phyloP scores from a whole-genome alignment of 306 rosid species.

The Hylodesmum podocarpum region DNA sequence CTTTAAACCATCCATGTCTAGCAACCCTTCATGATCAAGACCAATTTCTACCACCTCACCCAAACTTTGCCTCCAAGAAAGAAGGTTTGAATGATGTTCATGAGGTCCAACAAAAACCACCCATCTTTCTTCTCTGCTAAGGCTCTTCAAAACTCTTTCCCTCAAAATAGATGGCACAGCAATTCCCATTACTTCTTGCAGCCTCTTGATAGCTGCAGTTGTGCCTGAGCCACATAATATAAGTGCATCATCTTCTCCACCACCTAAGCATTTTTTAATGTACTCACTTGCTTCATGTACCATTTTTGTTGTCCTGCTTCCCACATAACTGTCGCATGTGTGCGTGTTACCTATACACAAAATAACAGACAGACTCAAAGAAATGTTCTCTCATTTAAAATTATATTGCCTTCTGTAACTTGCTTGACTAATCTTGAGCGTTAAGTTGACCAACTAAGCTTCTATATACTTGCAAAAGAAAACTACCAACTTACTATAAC shows the following conservation, averaged over 20 bases:
- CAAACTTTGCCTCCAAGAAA: slow-evolving; percentile 83
- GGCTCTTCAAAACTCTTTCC: slow-evolving; percentile 40
- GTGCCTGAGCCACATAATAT: slow-evolving; percentile 82
- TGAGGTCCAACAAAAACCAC: slow-evolving; percentile 81
- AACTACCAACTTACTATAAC: not conserved
- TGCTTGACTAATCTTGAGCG: not conserved
- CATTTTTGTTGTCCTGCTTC: slow-evolving; percentile 67
- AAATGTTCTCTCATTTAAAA: not conserved
- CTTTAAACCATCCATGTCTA: slow-evolving; percentile 56
- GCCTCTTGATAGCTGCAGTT: slow-evolving; percentile 77
- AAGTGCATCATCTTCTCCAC: slow-evolving; percentile 56
- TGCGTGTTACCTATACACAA: slow-evolving; percentile 71
- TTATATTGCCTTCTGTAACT: not conserved
- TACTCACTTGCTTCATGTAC: slow-evolving; percentile 53
- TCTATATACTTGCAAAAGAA: not conserved
- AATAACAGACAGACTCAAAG: not conserved
- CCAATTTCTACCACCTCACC: slow-evolving; percentile 82
- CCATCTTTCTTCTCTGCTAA: slow-evolving; percentile 61
- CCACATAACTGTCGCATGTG: slow-evolving; percentile 76
- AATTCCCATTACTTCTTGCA: slow-evolving; percentile 86
- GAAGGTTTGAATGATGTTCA: slow-evolving; percentile 88
- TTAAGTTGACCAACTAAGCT: not conserved
- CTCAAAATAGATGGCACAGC: slow-evolving; percentile 61
- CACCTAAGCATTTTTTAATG: slow-evolving; percentile 73
- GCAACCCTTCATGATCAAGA: slow-evolving; percentile 52